phyloP scores from a whole-genome alignment of 352 stramenopile genomes.

The Phytopythium oedochilum region DNA sequence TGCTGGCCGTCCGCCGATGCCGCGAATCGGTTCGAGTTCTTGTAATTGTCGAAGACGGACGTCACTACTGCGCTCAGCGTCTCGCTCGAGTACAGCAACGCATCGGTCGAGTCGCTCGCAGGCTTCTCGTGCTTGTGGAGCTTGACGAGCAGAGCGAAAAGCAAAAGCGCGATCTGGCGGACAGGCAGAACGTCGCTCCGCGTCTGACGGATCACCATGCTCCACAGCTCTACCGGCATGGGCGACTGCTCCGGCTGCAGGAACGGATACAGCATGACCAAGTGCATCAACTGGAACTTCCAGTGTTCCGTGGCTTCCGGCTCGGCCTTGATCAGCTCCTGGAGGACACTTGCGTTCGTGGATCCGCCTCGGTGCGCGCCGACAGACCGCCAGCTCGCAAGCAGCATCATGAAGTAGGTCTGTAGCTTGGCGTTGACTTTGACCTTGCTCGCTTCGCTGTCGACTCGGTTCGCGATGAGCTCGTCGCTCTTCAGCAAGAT shows the following conservation, averaged over 20 bases:
- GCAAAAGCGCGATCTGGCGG: slow-evolving; percentile 42
- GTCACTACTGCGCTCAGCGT: slow-evolving; percentile 30
- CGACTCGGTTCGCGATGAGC: slow-evolving; percentile 39
- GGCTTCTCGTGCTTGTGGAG: slow-evolving; percentile 24
- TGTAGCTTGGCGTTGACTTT: slow-evolving; percentile 56
- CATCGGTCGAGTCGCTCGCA: slow-evolving; percentile 12
- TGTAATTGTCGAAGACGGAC: slow-evolving; percentile 57
- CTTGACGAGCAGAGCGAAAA: slow-evolving; percentile 51
- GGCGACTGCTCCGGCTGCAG: slow-evolving; percentile 41
- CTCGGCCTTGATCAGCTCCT: slow-evolving; percentile 29
- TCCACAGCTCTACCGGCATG: slow-evolving; percentile 39
- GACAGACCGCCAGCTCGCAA: slow-evolving; percentile 54
- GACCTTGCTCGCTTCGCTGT: slow-evolving; percentile 48
- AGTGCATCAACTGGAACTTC: slow-evolving; percentile 75
- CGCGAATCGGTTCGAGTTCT: slow-evolving; percentile 49
- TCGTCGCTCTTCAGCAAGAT: slow-evolving; percentile 44
- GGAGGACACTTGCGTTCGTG: not conserved
- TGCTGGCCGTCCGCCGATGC: slow-evolving; percentile 57
- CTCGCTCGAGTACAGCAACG: slow-evolving; percentile 37
- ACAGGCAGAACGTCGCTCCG: slow-evolving; percentile 61
- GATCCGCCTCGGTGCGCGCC: slow-evolving; percentile 4
- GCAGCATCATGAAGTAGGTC: slow-evolving; percentile 42
- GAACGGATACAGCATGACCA: slow-evolving; percentile 62
- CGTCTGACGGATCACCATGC: slow-evolving; percentile 44
- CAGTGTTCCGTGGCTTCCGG: slow-evolving; percentile 45